Percentiles rank a stretch among this genome's conserved stretches.
Evolutionary conservation across 2,329 filamentous ascomycete genomes (phyloP).

Genomic region (Pseudogymnoascus pannorum): DNA sequence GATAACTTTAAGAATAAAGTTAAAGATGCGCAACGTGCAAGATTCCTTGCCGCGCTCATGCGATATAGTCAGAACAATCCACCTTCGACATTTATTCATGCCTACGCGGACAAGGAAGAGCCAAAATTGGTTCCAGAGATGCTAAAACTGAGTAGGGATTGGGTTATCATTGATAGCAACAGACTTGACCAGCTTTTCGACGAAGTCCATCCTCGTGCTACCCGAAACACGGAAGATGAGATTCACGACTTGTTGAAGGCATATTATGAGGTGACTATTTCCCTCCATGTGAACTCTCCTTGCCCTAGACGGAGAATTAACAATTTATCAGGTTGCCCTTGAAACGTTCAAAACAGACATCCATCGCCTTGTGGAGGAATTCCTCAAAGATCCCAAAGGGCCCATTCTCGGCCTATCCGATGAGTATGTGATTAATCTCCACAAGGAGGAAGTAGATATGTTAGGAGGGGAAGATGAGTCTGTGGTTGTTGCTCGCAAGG

Average conservation of each 20-base stretch:
- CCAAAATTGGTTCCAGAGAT: neutral
- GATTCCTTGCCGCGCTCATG: slow-evolving; percentile 16
- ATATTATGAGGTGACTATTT: slow-evolving; percentile 30
- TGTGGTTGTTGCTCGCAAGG: slow-evolving; percentile 11
- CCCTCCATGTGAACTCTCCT: neutral
- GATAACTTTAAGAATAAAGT: slow-evolving; percentile 14
- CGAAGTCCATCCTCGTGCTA: slow-evolving; percentile 17
- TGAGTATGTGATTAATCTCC: slow-evolving; percentile 18
- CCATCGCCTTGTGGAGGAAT: slow-evolving; percentile 14
- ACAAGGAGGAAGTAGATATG: slow-evolving; percentile 18
- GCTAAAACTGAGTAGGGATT: neutral
- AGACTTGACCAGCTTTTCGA: slow-evolving; percentile 14
- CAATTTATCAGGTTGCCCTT: slow-evolving; percentile 21
- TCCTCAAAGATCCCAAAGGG: slow-evolving; percentile 18
- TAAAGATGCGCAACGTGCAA: slow-evolving; percentile 6
- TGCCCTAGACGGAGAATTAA: slow-evolving; percentile 6
- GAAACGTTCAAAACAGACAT: neutral
- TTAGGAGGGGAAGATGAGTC: slow-evolving; percentile 23
- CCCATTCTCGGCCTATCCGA: slow-evolving; percentile 21
- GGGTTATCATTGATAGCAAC: slow-evolving; percentile 11
- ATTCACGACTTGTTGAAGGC: slow-evolving; percentile 33
- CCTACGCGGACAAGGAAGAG: neutral
- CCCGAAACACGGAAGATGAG: slow-evolving; percentile 28
- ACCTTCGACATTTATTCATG: neutral
- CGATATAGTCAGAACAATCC: slow-evolving; percentile 14